Conservation (phyloP, 2,329 filamentous ascomycete species). For the Clonostachys sp. region DNA sequence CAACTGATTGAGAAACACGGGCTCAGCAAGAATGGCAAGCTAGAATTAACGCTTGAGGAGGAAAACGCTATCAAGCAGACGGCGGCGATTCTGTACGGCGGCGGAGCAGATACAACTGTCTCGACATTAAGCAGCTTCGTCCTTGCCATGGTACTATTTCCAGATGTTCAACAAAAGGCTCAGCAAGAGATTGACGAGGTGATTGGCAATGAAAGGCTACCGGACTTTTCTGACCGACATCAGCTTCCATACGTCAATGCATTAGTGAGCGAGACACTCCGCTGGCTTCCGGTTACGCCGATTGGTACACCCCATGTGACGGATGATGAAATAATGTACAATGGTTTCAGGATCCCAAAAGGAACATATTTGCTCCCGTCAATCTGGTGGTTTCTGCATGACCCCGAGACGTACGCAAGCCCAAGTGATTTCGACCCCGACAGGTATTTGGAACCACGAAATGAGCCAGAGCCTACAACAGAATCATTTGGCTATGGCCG, state of each 20-base stretch:
- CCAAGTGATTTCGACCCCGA: slow-evolving; percentile 24
- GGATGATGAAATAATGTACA: slow-evolving; percentile 16
- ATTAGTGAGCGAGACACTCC: slow-evolving; percentile 18
- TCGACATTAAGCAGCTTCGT: slow-evolving; percentile 17
- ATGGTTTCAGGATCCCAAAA: slow-evolving; percentile 17
- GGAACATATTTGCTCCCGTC: slow-evolving; percentile 13
- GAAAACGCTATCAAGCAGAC: slow-evolving; percentile 14
- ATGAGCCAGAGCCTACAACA: slow-evolving; percentile 7
- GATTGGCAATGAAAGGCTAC: slow-evolving; percentile 15
- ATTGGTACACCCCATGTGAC: slow-evolving; percentile 31
- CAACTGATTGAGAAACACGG: slow-evolving; percentile 11
- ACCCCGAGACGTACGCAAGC: slow-evolving; percentile 58
- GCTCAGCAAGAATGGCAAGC: neutral
- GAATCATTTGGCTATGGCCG: slow-evolving; percentile 11
- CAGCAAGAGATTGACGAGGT: slow-evolving; percentile 1
- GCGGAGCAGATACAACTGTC: slow-evolving; percentile 17
- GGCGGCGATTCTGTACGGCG: slow-evolving; percentile 18
- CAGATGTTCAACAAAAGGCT: slow-evolving; percentile 6
- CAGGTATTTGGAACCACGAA: slow-evolving; percentile 12
- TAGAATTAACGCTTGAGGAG: slow-evolving; percentile 6
- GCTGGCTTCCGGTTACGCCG: slow-evolving; percentile 23
- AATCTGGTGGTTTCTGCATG: slow-evolving; percentile 46
- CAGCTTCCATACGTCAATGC: slow-evolving; percentile 20
- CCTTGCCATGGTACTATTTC: slow-evolving; percentile 14
- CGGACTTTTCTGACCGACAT: slow-evolving; percentile 15